Evolutionary conservation across 768 basidiomycete species (phyloP).

Genomic region (Suillus clintonianus): DNA sequence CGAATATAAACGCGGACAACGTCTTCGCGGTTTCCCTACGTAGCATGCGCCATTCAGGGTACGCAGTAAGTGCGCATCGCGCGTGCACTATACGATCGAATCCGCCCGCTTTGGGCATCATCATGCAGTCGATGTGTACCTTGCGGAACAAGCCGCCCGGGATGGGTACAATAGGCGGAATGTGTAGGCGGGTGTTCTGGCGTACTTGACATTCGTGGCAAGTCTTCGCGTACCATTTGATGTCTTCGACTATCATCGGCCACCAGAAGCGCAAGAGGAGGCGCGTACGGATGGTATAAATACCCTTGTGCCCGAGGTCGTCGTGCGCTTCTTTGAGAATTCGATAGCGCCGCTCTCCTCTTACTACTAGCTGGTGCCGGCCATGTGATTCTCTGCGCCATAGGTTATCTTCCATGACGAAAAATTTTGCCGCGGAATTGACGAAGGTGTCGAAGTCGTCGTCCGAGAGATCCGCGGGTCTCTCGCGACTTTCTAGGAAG

Average conservation of each 20-base stretch:
- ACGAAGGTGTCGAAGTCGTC: background rate
- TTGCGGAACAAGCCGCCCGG: background rate
- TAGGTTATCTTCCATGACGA: background rate
- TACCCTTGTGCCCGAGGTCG: slow-evolving; percentile 4
- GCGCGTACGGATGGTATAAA: background rate
- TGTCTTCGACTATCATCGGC: background rate
- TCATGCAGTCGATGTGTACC: background rate
- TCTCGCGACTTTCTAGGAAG: too few species aligned
- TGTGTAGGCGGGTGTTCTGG: background rate
- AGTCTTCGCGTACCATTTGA: background rate
- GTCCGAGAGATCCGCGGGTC: too few species aligned
- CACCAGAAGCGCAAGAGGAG: background rate
- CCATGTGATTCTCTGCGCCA: background rate
- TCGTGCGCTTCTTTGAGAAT: background rate
- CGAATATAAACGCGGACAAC: slow-evolving; percentile 11
- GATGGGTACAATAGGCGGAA: background rate
- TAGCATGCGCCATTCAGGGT: slow-evolving; percentile 33
- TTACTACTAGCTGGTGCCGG: background rate
- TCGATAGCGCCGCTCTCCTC: background rate
- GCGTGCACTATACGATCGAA: slow-evolving; percentile 21
- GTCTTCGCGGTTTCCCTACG: slow-evolving; percentile 19
- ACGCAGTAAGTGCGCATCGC: background rate
- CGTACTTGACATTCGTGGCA: background rate
- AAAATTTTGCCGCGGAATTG: background rate
- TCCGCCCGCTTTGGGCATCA: background rate